These are phyloP conservation scores for Polychaeton citri DNA, from an alignment of 2,329 filamentous ascomycete genomes.

Conservation along the genomic window DNA sequence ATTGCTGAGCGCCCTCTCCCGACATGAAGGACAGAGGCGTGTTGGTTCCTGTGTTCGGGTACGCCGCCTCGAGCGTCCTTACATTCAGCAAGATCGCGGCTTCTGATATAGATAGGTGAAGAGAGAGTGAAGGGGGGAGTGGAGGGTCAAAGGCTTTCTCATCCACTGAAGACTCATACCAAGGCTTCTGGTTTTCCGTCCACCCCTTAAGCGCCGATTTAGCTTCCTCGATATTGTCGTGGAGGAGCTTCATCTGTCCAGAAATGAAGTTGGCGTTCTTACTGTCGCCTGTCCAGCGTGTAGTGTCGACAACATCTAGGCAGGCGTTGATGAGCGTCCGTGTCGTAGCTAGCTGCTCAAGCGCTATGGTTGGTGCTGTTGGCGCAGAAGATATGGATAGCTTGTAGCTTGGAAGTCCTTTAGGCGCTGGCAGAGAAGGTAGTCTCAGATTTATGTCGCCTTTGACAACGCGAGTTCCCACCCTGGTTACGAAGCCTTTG, in stretches of 20 bases:
- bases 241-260: conserved; percentile 43
- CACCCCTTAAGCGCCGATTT: conserved; percentile 44
- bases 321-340: conserved; percentile 69
- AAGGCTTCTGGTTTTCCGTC: conserved; percentile 36
- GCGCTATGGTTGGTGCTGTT: conserved; percentile 43
- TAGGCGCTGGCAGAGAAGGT: conserved; percentile 45
- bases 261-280: conserved; percentile 44
- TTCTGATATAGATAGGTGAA: conserved; percentile 49
- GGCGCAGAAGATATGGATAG: conserved; percentile 39
- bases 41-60: conserved; percentile 18
- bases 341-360: conserved; percentile 58
- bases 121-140: conserved; percentile 54
- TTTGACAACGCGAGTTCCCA: conserved; percentile 83
- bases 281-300: conserved; percentile 57
- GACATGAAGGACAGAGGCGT: conserved; percentile 15
- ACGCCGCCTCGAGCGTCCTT: conserved; percentile 50
- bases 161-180: conserved; percentile 42
- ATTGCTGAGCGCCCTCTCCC: conserved; percentile 9
- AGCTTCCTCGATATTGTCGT: conserved; percentile 50
- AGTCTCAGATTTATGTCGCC: conserved; percentile 70
- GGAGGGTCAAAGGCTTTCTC: conserved; percentile 48
- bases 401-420: conserved; percentile 37
- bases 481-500: conserved; percentile 82
- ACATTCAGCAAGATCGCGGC: conserved; percentile 47
- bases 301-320: conserved; percentile 70